Evolutionary conservation across 441 rosid species (phyloP), one percentile per base, ranked within the genome.

Genomic region (Adansonia grandidieri): DNA sequence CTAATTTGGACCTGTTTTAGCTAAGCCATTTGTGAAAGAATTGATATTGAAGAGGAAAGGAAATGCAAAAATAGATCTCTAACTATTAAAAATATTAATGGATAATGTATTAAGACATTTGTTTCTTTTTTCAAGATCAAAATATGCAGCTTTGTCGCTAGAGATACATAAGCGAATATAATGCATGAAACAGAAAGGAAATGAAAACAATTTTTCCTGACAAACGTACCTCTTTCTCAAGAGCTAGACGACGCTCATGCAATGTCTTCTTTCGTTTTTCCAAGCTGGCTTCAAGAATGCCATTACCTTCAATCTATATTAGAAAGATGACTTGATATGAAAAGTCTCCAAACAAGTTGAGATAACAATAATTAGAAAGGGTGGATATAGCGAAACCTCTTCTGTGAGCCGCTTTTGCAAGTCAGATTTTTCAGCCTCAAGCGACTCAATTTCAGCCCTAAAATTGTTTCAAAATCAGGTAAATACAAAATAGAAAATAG

Each of bases 181-280:
- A 61, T 13, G 66, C 50, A 73, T 62, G 32, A 63, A 78, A 45
- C 75, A 78, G 40, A 19, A 65, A 71, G 32, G 53, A 61, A 8
- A 62, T 4, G 32, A 17, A 61, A 51, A 50, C 62, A 20, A 50
- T 17, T 6, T 10, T 6, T 63, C 48, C 9, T 58, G 37, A 62
- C 20, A 56, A 71, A 65, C 92, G 28, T 93, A 97, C 98, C 78
- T 91, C 98, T 81, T 87, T 86, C 85, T 89, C 91, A 71, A 97
- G 92, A 75, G 91, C 92, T 82, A 79, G 84, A 62, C 98, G 97
- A n/a, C 85, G 92, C 82, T 83, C 89, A 58, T 85, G 80, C 88
- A 95, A 79, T 76, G 88, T 83, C 76, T 85, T 91, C 87, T 90
- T 95, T 82, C 93, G 86, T 74, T 85, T 80, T 82, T 88, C 91